Evolutionary conservation across 179 eudicot genomes (phyloP), one percentile per base, ranked within the genome.

Genomic region (Corrigiola litoralis): DNA sequence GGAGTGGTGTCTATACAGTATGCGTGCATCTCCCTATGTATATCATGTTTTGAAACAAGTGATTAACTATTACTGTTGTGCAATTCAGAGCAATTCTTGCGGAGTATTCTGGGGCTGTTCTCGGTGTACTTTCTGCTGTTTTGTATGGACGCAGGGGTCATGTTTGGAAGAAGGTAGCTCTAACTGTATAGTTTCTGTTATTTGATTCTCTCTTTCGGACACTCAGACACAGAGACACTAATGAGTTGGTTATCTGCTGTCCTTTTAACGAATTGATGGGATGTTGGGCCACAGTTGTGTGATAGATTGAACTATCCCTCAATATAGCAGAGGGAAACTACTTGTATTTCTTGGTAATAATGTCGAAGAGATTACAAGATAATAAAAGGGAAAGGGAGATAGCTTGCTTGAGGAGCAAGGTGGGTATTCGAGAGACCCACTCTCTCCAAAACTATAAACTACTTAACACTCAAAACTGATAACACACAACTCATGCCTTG

Each of bases 31-130:
- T 16, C 8, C 34, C 34, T 51, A 47, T 14, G 61, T 21, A 3
- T 37, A 50, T 37, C 16, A 32, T 50, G 8, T 32, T 51, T 40
- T 31, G 61, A 51, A 38, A 37, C 31, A 50, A 25, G 36, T 50
- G 49, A 23, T 56, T 69, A 51, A 75, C 61, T 34, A 12, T 28
- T 50, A 61, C 16, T 64, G 34, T 18, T 55, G 37, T 51, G 63
- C 73, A 63, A 44, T 58, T 53, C 82, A 92, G 98, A 82, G 92
- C 90, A 56, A 79, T 92, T 70, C 78, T 92, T 80, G 95, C 85
- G 34, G 98, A 92, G 58, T 92, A 92, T 70, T 87, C 98, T 40
- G 98, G 98, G 65, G 98, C 98, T 70, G 85, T 92, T 55, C 98
- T 92, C 63, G 97, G 97, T 76, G 98, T 92, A 23, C 52, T 92